These are phyloP conservation scores for Platanthera guangdongensis DNA, from an alignment of 106 monocot species.

Conservation along the genomic window DNA sequence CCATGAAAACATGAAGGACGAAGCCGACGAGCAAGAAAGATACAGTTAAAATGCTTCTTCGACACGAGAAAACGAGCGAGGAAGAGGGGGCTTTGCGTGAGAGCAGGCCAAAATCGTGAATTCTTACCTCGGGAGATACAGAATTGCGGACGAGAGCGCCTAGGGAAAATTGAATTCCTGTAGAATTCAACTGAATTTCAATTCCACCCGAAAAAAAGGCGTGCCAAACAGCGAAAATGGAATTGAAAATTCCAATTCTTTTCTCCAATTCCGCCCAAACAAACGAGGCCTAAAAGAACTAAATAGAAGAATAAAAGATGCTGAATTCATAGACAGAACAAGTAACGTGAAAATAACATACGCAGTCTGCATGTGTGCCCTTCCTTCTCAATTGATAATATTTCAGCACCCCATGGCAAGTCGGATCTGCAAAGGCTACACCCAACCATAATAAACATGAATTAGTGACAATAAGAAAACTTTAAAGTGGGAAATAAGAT, in stretches of 20 bases:
- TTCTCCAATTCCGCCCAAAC: not conserved
- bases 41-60: too few relatives aligned
- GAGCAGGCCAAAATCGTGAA: too few relatives aligned
- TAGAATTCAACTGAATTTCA: too few relatives aligned
- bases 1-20: not conserved
- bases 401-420: conserved; percentile 30
- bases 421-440: conserved; percentile 45
- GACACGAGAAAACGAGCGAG: too few relatives aligned
- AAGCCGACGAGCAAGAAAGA: too few relatives aligned
- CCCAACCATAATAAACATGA: not conserved
- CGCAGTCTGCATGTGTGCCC: conserved; percentile 42
- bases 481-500: not conserved
- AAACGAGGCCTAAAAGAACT: not conserved
- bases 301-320: not conserved
- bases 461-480: not conserved
- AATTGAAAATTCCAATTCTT: too few relatives aligned
- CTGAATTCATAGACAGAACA: not conserved
- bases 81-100: too few relatives aligned
- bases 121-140: too few relatives aligned
- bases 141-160: too few relatives aligned
- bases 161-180: too few relatives aligned
- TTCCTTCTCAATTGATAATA: conserved; percentile 38
- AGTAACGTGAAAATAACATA: conserved; percentile 7
- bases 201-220: too few relatives aligned
- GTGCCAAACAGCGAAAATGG: too few relatives aligned